These are phyloP conservation scores for Clonostachys rhizophaga DNA, from an alignment of 2,329 filamentous ascomycete species.

Conservation along the genomic window DNA sequence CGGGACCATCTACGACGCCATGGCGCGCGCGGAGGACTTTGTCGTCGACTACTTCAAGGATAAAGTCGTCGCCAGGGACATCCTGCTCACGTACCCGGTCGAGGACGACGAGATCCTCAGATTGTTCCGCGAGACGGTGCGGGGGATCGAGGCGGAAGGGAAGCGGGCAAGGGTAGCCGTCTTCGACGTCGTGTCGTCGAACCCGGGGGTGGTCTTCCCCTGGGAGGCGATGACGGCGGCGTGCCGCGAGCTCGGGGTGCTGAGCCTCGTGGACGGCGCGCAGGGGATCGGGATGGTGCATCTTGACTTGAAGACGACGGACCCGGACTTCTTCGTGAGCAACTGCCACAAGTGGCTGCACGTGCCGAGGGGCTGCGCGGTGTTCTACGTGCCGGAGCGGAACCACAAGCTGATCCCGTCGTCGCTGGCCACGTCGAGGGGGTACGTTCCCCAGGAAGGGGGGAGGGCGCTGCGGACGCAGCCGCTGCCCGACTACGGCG, in stretches of 20 bases:
- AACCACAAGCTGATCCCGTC: slow-evolving; percentile 74
- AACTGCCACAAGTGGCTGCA: slow-evolving; percentile 93
- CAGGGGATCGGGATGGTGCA: slow-evolving; percentile 78
- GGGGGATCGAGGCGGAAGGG: slow-evolving; percentile 44
- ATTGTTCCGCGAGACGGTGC: slow-evolving; percentile 56
- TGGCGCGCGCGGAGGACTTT: slow-evolving; percentile 67
- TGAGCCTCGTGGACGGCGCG: slow-evolving; percentile 78
- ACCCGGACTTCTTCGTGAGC: slow-evolving; percentile 81
- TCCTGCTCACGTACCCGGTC: slow-evolving; percentile 64
- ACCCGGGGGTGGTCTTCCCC: slow-evolving; percentile 75
- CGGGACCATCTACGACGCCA: slow-evolving; percentile 71
- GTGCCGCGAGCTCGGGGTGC: slow-evolving; percentile 62
- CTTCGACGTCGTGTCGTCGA: slow-evolving; percentile 76
- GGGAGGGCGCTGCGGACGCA: slow-evolving; percentile 15
- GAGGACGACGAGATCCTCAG: slow-evolving; percentile 62
- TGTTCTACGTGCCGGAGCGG: slow-evolving; percentile 72
- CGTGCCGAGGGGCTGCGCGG: slow-evolving; percentile 72
- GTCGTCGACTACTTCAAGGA: slow-evolving; percentile 59
- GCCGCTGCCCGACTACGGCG: slow-evolving; percentile 35
- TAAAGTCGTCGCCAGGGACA: slow-evolving; percentile 38
- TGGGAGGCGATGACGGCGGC: slow-evolving; percentile 62
- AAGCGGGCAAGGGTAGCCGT: slow-evolving; percentile 61
- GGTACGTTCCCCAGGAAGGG: slow-evolving; percentile 51
- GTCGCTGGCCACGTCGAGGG: slow-evolving; percentile 76
- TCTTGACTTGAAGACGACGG: slow-evolving; percentile 59